phyloP scores from a whole-genome alignment of 805 yeast genomes.

The Wickerhamiella galacta region DNA sequence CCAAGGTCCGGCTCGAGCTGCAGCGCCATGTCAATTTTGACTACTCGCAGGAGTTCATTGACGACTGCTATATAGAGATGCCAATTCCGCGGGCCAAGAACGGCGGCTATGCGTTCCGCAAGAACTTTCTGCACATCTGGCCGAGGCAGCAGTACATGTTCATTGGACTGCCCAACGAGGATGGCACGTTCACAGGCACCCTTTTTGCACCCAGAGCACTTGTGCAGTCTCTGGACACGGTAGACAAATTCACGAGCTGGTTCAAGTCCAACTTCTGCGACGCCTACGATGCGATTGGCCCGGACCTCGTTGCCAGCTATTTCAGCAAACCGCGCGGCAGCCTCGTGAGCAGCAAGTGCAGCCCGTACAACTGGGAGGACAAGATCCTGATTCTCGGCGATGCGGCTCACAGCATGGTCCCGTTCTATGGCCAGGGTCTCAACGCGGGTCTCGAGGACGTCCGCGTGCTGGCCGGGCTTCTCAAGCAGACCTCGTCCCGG shows the following conservation, averaged over 20 bases:
- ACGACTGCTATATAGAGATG: slow-evolving; percentile 68
- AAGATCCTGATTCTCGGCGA: slow-evolving; percentile 66
- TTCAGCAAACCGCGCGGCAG: slow-evolving; percentile 59
- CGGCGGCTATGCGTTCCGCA: slow-evolving; percentile 34
- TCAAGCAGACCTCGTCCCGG: slow-evolving; percentile 23
- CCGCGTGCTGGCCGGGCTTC: slow-evolving; percentile 36
- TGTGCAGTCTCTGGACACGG: slow-evolving; percentile 30
- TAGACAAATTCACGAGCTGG: slow-evolving; percentile 33
- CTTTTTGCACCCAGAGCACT: slow-evolving; percentile 68
- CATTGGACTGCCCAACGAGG: slow-evolving; percentile 72
- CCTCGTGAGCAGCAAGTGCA: slow-evolving; percentile 53
- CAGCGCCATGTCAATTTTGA: slow-evolving; percentile 55
- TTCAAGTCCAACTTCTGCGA: slow-evolving; percentile 53
- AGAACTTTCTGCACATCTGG: slow-evolving; percentile 83
- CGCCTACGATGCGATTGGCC: slow-evolving; percentile 53
- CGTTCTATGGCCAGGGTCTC: slow-evolving; percentile 97
- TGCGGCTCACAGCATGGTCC: slow-evolving; percentile 94
- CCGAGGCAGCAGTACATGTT: slow-evolving; percentile 77
- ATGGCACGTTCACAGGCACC: slow-evolving; percentile 79
- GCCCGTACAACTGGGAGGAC: slow-evolving; percentile 50
- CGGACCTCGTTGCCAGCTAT: slow-evolving; percentile 32
- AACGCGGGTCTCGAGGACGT: slow-evolving; percentile 93
- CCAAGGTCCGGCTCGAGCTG: slow-evolving; percentile 51
- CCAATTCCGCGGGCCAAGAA: slow-evolving; percentile 41
- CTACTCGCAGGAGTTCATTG: slow-evolving; percentile 59